phyloP scores from a whole-genome alignment of 257 asterid genomes.

The Dorcoceras hygrometricum region DNA sequence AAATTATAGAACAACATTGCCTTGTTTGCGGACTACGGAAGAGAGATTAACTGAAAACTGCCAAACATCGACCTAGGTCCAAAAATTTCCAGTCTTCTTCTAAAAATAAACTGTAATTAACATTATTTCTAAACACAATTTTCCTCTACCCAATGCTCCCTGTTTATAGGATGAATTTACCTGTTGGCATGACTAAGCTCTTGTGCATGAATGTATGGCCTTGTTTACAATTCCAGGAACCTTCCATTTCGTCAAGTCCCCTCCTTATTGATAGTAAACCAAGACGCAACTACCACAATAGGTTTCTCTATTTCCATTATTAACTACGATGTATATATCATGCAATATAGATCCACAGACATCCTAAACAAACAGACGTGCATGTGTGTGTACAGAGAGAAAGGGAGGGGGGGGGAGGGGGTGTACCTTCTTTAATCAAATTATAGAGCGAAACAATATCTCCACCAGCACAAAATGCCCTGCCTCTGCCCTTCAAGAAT shows the following conservation, averaged over 20 bases:
- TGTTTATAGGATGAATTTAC: neutral
- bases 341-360: neutral
- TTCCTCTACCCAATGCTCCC: neutral
- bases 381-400: neutral
- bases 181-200: neutral
- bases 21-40: neutral
- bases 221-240: neutral
- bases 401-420: no score
- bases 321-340: no score
- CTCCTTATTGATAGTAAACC: neutral
- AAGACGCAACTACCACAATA: neutral
- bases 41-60: neutral
- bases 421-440: slow-evolving; percentile 58
- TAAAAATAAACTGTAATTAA: no score
- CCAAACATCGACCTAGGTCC: neutral
- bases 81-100: neutral
- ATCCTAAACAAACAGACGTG: neutral
- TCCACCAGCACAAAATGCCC: slow-evolving; percentile 95
- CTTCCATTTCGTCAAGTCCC: neutral
- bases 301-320: neutral
- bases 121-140: neutral
- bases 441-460: slow-evolving; percentile 71
- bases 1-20: no score
- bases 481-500: slow-evolving; percentile 79
- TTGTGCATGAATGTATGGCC: neutral